Percentiles rank a stretch among this genome's conserved stretches.
Conservation (phyloP, 352 stramenopile species). For the Blastocystis sp. region DNA sequence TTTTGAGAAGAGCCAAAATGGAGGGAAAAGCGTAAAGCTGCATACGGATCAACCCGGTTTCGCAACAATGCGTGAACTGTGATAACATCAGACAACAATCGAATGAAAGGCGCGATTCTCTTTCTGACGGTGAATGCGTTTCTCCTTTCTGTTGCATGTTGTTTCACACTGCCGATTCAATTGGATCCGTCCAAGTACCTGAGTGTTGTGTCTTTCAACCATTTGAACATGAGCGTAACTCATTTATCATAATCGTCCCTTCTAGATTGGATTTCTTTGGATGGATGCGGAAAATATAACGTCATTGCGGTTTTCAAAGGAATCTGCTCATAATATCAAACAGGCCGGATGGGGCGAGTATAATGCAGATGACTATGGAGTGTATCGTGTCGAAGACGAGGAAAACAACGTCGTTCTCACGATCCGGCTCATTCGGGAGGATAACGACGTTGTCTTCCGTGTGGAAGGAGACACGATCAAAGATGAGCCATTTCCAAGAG, state of each 20-base stretch:
- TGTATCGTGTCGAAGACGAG: constrained; percentile 34
- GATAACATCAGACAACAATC: too few species aligned
- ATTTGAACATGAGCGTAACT: not conserved
- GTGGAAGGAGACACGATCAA: constrained; percentile 5
- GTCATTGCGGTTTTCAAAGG: constrained; percentile 34
- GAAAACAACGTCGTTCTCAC: constrained; percentile 24
- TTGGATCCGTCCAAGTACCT: constrained; percentile 20
- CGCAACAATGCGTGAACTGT: too few species aligned
- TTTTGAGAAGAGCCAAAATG: constrained; percentile 12
- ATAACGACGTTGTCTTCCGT: constrained; percentile 21
- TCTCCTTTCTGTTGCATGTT: not conserved
- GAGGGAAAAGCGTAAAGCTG: too few species aligned
- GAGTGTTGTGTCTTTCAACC: constrained; percentile 4
- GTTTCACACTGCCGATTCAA: not conserved
- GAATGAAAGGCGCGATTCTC: too few species aligned
- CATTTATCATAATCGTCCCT: not conserved
- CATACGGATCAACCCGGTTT: too few species aligned
- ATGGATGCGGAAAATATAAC: constrained; percentile 24
- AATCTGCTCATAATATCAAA: constrained; percentile 7
- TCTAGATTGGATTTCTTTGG: constrained; percentile 61
- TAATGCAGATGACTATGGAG: constrained; percentile 33
- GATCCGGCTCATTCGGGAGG: constrained; percentile 10
- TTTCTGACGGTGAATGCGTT: too few species aligned
- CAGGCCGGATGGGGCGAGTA: constrained; percentile 20
- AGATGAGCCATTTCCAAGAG: not conserved